Conservation (phyloP, 805 yeast species). For the Priceomyces carsonii region DNA sequence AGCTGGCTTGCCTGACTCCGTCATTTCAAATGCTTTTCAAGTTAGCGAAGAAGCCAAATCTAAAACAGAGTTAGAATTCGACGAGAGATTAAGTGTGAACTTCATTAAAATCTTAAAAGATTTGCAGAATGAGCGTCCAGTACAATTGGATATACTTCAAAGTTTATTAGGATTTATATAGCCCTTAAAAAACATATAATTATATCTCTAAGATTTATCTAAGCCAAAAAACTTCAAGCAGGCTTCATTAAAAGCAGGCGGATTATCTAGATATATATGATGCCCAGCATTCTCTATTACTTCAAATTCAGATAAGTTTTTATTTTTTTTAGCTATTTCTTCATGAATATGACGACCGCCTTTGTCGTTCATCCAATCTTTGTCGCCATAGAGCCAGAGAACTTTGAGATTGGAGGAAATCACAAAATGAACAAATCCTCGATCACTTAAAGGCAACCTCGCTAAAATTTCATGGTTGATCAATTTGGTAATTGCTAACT, state of each 20-base stretch:
- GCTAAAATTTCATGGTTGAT: slow-evolving; percentile 43
- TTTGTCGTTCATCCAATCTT: slow-evolving; percentile 44
- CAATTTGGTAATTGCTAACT: slow-evolving; percentile 42
- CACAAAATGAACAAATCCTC: slow-evolving; percentile 35
- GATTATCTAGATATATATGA: slow-evolving; percentile 44
- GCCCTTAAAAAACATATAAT: slow-evolving; percentile 1
- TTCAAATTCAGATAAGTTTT: slow-evolving; percentile 18
- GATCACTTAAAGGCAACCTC: slow-evolving; percentile 38
- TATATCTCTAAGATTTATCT: too few species aligned
- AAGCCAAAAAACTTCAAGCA: slow-evolving; percentile 24
- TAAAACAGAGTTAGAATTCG: slow-evolving; percentile 16
- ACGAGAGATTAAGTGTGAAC: slow-evolving; percentile 5
- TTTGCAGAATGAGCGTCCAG: slow-evolving; percentile 1
- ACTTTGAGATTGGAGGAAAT: slow-evolving; percentile 21
- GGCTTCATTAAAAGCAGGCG: slow-evolving; percentile 27
- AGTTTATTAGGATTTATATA: slow-evolving; percentile 5
- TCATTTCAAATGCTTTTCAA: slow-evolving; percentile 46
- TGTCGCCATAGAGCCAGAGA: slow-evolving; percentile 42
- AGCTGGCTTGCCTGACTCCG: slow-evolving; percentile 56
- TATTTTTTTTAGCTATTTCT: slow-evolving; percentile 18
- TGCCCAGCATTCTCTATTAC: slow-evolving; percentile 40
- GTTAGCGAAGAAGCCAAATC: slow-evolving; percentile 35
- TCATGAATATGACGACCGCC: slow-evolving; percentile 38
- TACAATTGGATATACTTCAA: slow-evolving; percentile 5
- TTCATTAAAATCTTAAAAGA: slow-evolving; percentile 4